These are phyloP conservation scores for Gossypium stocksii DNA, from an alignment of 345 rosid genomes.

Conservation along the genomic window DNA sequence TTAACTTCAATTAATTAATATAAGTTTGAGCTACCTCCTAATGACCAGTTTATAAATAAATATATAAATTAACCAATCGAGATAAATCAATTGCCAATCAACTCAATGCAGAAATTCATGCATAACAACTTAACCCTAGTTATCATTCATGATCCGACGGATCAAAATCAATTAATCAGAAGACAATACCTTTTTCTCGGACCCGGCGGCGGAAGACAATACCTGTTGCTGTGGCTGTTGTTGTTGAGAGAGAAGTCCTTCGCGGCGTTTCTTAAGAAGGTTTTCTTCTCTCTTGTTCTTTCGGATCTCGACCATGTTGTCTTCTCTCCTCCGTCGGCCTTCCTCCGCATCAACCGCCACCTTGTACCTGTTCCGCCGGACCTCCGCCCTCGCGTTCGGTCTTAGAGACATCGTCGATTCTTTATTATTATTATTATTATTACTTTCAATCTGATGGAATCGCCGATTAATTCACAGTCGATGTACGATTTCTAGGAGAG, in stretches of 20 bases:
- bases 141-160: conserved; percentile 7
- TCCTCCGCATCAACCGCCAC: conserved; percentile 74
- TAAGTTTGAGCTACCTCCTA: not conserved
- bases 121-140: conserved; percentile 14
- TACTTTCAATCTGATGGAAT: conserved; percentile 3
- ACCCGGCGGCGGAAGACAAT: conserved; percentile 28
- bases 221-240: conserved; percentile 26
- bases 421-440: not conserved
- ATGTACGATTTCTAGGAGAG: not conserved
- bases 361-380: conserved; percentile 61
- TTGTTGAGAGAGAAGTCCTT: conserved; percentile 37
- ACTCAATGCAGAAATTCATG: not conserved
- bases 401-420: conserved; percentile 52
- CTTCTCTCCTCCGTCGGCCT: conserved; percentile 77
- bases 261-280: conserved; percentile 73
- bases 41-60: not conserved
- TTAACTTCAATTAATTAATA: not conserved
- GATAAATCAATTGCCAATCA: not conserved
- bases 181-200: conserved; percentile 38
- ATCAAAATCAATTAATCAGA: conserved; percentile 3
- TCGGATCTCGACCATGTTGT: conserved; percentile 84
- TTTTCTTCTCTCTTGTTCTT: conserved; percentile 76
- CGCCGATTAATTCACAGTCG: not conserved
- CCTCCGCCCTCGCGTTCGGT: conserved; percentile 67
- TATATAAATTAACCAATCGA: not conserved